Base-by-base conservation (phyloP, 2,329 filamentous ascomycete genomes). In the Aspergillus sp. region DNA sequence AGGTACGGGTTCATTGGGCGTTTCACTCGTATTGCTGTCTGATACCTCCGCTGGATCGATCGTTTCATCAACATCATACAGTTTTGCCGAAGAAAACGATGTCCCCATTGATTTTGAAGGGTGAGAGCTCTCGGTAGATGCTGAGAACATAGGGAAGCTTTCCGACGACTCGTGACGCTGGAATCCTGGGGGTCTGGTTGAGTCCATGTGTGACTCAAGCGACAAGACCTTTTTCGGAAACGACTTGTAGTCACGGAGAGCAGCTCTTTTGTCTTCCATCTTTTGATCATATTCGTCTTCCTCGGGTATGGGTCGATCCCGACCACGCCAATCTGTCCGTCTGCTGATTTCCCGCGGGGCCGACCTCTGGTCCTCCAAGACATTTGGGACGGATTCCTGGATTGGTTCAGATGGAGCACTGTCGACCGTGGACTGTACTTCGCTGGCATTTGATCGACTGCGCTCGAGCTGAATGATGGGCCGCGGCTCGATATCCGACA, bases 61-160 rank as follows among this genome's bases (percentile, higher is more conserved):
- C 14, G 49, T 54, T 41, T 61, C 55, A 10, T 52, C 50, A 23
- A 53, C 23, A 36, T 62, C 59, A 41, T 68, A 63, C 13, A 65
- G 50, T 43, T 60, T 65, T 32, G 60, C 63, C 29, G 71, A 70
- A 11, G 69, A 71, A 38, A 80, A 78, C 0, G 82, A 83, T 23
- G 75, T 77, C 17, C 77, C 78, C 31, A 80, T 70, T 3, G 81
- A 85, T 49, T 76, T 76, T 5, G 74, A 76, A 48, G 71, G 75
- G 48, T 80, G 75, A 5, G 83, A 86, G 54, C 76, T 77, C 55
- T 81, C 81, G 1, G 81, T 80, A 9, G 83, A 83, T n/a, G 81
- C 80, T 36, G 82, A 84, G 57, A 86, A 84, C 79, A 86, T 85
- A 19, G 78, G 73, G 58, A 86, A 85, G 64, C 82, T 86, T 56